Conservation (phyloP, 345 rosid genomes). For the Lepidium africanum region DNA sequence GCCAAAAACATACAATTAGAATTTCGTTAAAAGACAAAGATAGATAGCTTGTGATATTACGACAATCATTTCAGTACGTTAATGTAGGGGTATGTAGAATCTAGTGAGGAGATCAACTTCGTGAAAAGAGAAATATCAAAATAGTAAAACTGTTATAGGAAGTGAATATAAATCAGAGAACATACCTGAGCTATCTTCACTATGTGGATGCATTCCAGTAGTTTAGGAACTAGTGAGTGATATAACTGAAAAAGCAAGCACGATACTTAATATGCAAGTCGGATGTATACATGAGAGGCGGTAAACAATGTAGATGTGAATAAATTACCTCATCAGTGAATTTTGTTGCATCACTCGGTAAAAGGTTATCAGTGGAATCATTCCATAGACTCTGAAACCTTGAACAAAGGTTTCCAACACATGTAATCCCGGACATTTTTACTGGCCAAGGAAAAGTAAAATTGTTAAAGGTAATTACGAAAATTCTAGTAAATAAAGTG, state of each 20-base stretch:
- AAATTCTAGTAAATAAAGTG: not conserved
- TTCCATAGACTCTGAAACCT: conserved; percentile 38
- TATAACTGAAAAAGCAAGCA: conserved; percentile 47
- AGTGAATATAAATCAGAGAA: not conserved
- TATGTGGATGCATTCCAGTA: conserved; percentile 59
- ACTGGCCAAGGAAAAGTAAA: conserved; percentile 38
- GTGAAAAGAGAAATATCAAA: not conserved
- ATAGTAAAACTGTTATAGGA: not conserved
- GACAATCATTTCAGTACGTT: not conserved
- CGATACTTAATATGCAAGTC: conserved; percentile 4
- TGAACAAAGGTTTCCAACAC: conserved; percentile 64
- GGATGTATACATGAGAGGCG: not conserved
- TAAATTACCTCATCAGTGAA: conserved; percentile 58
- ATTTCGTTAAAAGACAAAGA: not conserved
- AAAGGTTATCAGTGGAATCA: conserved; percentile 31
- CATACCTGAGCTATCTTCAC: conserved; percentile 91
- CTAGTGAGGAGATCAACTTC: not conserved
- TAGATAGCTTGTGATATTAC: not conserved
- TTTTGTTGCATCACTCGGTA: conserved; percentile 30
- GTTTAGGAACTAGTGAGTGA: conserved; percentile 44
- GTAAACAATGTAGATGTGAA: not conserved
- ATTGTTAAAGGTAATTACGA: conserved; percentile 1
- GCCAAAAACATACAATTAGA: not conserved
- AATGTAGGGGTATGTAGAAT: not conserved
- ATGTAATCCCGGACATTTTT: conserved; percentile 63